These are phyloP conservation scores for Raddia guianensis DNA, from an alignment of 176 grass and related monocot species.

Conservation along the genomic window DNA sequence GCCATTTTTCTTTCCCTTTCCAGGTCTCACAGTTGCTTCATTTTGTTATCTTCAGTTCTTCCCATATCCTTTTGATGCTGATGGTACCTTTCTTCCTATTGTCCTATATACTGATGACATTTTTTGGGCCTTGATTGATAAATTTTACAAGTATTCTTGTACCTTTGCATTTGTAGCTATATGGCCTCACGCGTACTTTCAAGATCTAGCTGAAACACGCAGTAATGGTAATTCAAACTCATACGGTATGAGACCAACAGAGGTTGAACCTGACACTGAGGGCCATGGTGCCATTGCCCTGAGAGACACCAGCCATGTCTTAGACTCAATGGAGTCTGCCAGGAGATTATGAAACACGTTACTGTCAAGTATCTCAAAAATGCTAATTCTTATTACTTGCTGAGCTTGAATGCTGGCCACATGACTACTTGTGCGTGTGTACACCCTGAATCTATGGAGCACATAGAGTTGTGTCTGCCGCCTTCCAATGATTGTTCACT, in stretches of 20 bases:
- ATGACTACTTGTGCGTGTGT: neutral
- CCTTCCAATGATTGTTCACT: neutral
- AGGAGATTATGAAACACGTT: slow-evolving; percentile 34
- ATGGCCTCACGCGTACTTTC: slow-evolving; percentile 64
- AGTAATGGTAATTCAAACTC: slow-evolving; percentile 36
- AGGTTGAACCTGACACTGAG: slow-evolving; percentile 24
- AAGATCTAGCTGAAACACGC: slow-evolving; percentile 42
- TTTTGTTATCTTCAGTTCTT: slow-evolving; percentile 70
- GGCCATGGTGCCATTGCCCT: slow-evolving; percentile 27
- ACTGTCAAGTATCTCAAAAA: neutral
- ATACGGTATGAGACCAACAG: slow-evolving; percentile 22
- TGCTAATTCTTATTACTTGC: neutral
- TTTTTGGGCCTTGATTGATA: slow-evolving; percentile 2
- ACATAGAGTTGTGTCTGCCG: neutral
- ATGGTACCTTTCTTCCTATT: slow-evolving; percentile 33
- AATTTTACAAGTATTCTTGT: slow-evolving; percentile 7
- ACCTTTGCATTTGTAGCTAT: slow-evolving; percentile 42
- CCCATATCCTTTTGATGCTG: slow-evolving; percentile 56
- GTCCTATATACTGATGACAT: neutral
- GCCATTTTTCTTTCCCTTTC: slow-evolving; percentile 31
- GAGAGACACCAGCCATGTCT: slow-evolving; percentile 24
- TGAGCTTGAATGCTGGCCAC: neutral
- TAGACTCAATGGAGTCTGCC: slow-evolving; percentile 52
- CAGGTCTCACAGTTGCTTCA: slow-evolving; percentile 56
- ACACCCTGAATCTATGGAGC: neutral